phyloP scores from a whole-genome alignment of 495 filamentous ascomycete genomes.

The Daldinia childiae region DNA sequence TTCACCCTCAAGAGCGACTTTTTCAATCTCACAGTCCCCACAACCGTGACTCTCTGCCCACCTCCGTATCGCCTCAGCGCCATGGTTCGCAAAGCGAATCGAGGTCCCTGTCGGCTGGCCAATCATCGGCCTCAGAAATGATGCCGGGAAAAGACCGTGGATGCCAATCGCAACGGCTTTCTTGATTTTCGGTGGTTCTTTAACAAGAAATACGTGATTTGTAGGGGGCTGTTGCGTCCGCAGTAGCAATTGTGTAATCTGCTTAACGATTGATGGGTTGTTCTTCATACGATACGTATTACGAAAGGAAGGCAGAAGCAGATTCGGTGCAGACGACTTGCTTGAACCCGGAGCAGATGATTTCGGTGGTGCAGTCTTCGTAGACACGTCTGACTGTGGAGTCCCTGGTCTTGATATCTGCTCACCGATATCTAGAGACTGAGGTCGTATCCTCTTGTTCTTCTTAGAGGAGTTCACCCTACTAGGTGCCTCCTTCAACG shows the following conservation, averaged over 20 bases:
- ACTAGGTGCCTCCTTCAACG: slow-evolving; percentile 34
- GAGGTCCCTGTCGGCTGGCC: slow-evolving; percentile 97
- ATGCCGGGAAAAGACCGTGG: slow-evolving; percentile 92
- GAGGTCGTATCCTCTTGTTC: slow-evolving; percentile 59
- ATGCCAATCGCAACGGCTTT: slow-evolving; percentile 92
- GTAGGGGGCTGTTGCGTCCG: slow-evolving; percentile 67
- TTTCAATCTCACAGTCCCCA: slow-evolving; percentile 76
- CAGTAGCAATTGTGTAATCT: slow-evolving; percentile 72
- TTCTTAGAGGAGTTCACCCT: slow-evolving; percentile 51
- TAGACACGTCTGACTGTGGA: slow-evolving; percentile 48
- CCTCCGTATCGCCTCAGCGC: slow-evolving; percentile 80
- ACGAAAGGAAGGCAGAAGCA: slow-evolving; percentile 73
- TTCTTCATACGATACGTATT: slow-evolving; percentile 73
- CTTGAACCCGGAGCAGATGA: slow-evolving; percentile 39
- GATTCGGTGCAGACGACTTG: slow-evolving; percentile 62
- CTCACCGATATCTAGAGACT: slow-evolving; percentile 59
- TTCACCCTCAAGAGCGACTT: slow-evolving; percentile 95
- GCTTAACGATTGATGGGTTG: slow-evolving; percentile 75
- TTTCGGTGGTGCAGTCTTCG: slow-evolving; percentile 38
- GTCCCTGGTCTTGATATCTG: slow-evolving; percentile 47
- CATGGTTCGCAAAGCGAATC: slow-evolving; percentile 88
- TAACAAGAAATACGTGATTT: slow-evolving; percentile 77
- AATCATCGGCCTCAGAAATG: slow-evolving; percentile 82
- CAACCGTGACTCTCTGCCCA: slow-evolving; percentile 78
- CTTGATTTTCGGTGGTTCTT: slow-evolving; percentile 74